Percentiles rank a stretch among this genome's conserved stretches.
These are phyloP conservation scores for Mycena vulgaris DNA, from an alignment of 768 basidiomycete genomes.

Conservation along the genomic window DNA sequence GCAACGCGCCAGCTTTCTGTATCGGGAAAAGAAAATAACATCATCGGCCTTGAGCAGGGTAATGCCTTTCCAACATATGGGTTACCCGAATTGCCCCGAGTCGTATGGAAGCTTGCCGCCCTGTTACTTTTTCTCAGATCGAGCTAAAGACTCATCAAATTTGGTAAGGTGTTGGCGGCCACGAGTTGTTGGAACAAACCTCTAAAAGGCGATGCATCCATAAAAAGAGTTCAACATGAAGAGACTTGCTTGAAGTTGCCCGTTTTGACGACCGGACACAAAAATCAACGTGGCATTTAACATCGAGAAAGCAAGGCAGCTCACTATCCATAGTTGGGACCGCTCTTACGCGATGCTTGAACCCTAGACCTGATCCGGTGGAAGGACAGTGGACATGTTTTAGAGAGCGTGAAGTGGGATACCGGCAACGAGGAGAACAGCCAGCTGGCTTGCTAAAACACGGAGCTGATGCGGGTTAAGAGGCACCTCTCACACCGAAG, in stretches of 20 bases:
- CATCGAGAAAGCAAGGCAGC: constrained; percentile 11
- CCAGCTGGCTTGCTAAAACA: background rate
- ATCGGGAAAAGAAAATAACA: constrained; percentile 28
- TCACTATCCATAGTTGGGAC: constrained; percentile 5
- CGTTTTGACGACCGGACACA: background rate
- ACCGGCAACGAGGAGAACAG: constrained; percentile 26
- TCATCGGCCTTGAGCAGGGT: background rate
- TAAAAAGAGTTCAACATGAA: constrained; percentile 22
- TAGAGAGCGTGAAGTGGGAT: background rate
- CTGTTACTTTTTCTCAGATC: constrained; percentile 1
- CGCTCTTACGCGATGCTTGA: constrained; percentile 10
- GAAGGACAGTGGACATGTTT: constrained; percentile 2
- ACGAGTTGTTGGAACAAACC: constrained; percentile 24
- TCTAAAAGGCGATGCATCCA: constrained; percentile 28
- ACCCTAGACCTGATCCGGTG: constrained; percentile 36
- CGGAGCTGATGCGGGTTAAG: background rate
- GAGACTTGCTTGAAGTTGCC: constrained; percentile 17
- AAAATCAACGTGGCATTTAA: constrained; percentile 8
- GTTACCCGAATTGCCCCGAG: constrained; percentile 14
- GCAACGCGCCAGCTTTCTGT: background rate
- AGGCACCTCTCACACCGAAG: constrained; percentile 9
- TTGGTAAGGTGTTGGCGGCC: constrained; percentile 24
- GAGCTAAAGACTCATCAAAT: constrained; percentile 24
- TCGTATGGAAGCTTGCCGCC: constrained; percentile 19
- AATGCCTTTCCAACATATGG: constrained; percentile 19